Evolutionary conservation across 768 basidiomycete species (phyloP), one percentile per base, ranked within the genome.

Genomic region (Nidula microcarpa): DNA sequence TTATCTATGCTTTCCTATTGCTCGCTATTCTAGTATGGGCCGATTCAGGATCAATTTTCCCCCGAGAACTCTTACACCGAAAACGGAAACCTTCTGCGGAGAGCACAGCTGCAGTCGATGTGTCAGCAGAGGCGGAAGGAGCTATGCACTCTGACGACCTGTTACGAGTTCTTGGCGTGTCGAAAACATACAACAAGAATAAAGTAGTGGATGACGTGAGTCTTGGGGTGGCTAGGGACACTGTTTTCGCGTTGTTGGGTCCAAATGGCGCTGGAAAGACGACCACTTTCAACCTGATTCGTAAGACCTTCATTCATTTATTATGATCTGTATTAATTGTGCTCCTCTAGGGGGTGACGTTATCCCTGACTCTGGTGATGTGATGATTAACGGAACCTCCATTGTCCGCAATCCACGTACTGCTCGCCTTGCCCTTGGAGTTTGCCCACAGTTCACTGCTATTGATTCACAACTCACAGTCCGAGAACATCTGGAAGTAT

Each of bases 241-340:
- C 83, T 3, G 47, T 87, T 14, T 88, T 90, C 57, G 87, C 85
- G 4, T 66, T 91, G 55, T 73, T 92, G 13, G 90, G 90, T 1
- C 90, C 90, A 1, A 92, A 91, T 57, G 90, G 90, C 6, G 90
- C 89, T 7, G 89, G 90, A 0, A 91, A 91, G 67, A 91, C 87
- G 9, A 90, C 90, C 0, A 86, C 84, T 0, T 89, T 91, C 66
- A 88, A 89, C 56, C 79, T 89, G 62, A 90, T 92, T 54, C 84
- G 87, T 87, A 60, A 53, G 86, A 30, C 17, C 8, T 49, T 37
- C 39, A 44, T 43, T 39, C 6, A 47, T 43, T 39, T 36, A 8
- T 32, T 51, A 9, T 35, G 3, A 23, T 46, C 37, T 16, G 10
- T 43, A 47, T 36, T 39, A 47, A 45, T 33, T 36, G 52, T 10